These are phyloP conservation scores for Diaporthe sp. DNA, from an alignment of 2,329 filamentous ascomycete species.

Conservation along the genomic window DNA sequence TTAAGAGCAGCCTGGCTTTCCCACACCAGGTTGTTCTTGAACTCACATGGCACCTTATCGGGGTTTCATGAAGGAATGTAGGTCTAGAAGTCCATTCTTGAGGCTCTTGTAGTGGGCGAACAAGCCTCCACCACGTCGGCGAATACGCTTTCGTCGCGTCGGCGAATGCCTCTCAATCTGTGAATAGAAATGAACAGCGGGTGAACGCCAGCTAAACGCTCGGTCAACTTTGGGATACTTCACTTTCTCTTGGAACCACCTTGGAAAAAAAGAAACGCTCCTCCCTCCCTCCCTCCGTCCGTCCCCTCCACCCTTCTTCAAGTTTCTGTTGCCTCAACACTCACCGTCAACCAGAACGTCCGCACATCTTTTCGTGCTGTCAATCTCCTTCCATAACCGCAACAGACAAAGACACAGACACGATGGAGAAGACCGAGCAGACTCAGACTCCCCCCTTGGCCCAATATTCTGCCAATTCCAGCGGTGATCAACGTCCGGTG, in stretches of 20 bases:
- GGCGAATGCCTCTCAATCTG: neutral
- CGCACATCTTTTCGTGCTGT: neutral
- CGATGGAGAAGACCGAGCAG: neutral
- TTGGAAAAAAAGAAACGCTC: neutral
- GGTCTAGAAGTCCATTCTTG: neutral
- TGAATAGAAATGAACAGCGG: neutral
- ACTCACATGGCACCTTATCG: neutral
- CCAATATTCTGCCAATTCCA: too few species aligned
- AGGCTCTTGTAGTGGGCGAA: neutral
- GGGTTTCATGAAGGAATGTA: neutral
- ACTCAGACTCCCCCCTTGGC: neutral
- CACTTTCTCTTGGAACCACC: too few species aligned
- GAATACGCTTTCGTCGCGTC: neutral
- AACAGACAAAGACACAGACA: neutral
- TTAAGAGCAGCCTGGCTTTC: neutral
- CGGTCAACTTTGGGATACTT: neutral
- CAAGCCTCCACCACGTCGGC: neutral
- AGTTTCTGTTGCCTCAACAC: neutral
- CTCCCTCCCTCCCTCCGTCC: too few species aligned
- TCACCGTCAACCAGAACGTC: neutral
- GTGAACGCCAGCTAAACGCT: too few species aligned
- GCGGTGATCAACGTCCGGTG: neutral
- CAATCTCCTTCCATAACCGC: neutral
- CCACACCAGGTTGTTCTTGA: too few species aligned
- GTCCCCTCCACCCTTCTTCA: neutral